Base-by-base conservation (phyloP, 176 grass and related monocot genomes). In the Triticum monococcum region DNA sequence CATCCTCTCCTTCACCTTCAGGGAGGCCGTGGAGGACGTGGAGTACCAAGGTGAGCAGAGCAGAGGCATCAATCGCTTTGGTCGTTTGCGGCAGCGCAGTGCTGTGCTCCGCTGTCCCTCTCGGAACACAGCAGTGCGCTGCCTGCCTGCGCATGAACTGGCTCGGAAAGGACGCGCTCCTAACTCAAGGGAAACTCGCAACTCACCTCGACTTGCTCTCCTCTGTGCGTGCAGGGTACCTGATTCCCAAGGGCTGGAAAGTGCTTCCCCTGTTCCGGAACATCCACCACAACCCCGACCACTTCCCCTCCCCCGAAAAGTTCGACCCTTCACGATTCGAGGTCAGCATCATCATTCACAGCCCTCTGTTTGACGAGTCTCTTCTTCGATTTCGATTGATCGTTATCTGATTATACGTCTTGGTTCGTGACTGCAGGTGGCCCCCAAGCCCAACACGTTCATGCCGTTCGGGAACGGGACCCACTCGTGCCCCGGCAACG, bases 241-340 rank as follows among this genome's bases (percentile, higher is more conserved):
- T 99, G 14, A 99, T 99, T 72, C 97, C 97, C 75, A 99, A 99
- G 86, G 97, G 97, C 37, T 99, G 97, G 97, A 99, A 99, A 68
- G 97, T 99, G 64, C 59, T 99, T 76, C 97, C 97, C 38, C 87
- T 99, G 75, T 99, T 99, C 83, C 86, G 97, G 65, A 99, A 99
- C 90, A 99, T 99, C 79, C 97, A 99, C 84, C 97, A 97, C 87
- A 94, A 84, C 80, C 87, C 97, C 16, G 92, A 97, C 72, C 94
- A 93, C 89, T 99, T 94, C 77, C 54, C 90, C 4, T 83, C 79
- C 85, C 97, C 97, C 16, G 97, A 99, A 26, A 99, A 93, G 80
- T 99, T 99, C 80, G 97, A 99, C 41, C 97, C 97, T 26, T 94
- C 94, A 46, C 91, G 97, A 50, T 99, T 99, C 85, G 90, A 99